Evolutionary conservation across 176 grass and related monocot species (phyloP).

Genomic region (Stipa capillata): DNA sequence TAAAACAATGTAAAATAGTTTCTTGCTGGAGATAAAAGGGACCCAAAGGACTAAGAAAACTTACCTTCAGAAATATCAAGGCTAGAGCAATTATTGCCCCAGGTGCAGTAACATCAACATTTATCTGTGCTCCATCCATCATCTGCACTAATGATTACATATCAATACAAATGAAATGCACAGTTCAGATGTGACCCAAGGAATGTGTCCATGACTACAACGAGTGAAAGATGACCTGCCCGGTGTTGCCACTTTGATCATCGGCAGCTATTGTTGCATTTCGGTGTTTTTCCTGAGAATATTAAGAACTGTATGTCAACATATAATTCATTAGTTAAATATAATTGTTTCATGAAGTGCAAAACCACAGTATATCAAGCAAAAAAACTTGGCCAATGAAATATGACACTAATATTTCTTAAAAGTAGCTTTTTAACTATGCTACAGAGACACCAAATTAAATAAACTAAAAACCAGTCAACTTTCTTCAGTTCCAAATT

Average conservation of each 20-base stretch:
- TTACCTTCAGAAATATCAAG: conserved; percentile 85
- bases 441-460: not conserved
- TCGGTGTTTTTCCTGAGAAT: conserved; percentile 49
- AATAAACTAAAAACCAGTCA: not conserved
- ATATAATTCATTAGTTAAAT: not conserved
- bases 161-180: conserved; percentile 14
- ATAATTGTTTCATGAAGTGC: not conserved
- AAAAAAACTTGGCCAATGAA: conserved; percentile 10
- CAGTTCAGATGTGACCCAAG: not conserved
- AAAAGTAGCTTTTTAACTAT: not conserved
- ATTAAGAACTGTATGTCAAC: conserved; percentile 14
- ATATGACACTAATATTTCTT: not conserved
- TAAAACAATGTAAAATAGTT: not conserved
- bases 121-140: conserved; percentile 82
- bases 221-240: conserved; percentile 50
- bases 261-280: conserved; percentile 33
- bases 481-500: not conserved
- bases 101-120: conserved; percentile 95
- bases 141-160: conserved; percentile 45
- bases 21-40: not conserved
- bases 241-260: conserved; percentile 54
- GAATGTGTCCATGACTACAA: conserved; percentile 6
- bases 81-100: conserved; percentile 95
- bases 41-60: conserved; percentile 9
- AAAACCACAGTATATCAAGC: not conserved